phyloP scores from a whole-genome alignment of 2,329 filamentous ascomycete species.

The Bisporella sp. region DNA sequence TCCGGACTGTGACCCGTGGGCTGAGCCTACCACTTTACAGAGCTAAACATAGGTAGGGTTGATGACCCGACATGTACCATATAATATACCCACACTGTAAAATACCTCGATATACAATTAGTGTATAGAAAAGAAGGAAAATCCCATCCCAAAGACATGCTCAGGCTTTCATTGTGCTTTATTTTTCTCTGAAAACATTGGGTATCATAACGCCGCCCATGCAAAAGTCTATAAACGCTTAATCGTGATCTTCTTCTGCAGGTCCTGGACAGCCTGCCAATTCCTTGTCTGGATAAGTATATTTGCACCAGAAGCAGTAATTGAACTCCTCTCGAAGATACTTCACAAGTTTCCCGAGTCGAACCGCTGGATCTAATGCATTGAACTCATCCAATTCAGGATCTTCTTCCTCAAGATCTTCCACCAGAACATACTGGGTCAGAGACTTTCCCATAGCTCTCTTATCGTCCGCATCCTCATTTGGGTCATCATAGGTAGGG shows the following conservation, averaged over 20 bases:
- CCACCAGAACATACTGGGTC: conserved; percentile 51
- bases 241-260: conserved; percentile 76
- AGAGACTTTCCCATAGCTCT: conserved; percentile 56
- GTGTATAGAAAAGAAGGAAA: not conserved
- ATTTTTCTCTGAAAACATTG: conserved; percentile 1
- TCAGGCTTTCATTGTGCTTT: too few relatives aligned
- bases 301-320: conserved; percentile 98
- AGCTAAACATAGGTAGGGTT: too few relatives aligned
- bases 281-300: conserved; percentile 60
- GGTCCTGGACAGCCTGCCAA: conserved; percentile 88
- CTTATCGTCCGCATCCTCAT: conserved; percentile 67
- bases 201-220: conserved; percentile 14
- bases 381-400: conserved; percentile 75
- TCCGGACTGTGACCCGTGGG: conserved; percentile 15
- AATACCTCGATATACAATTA: not conserved
- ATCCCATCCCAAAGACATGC: too few relatives aligned
- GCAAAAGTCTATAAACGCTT: conserved; percentile 11
- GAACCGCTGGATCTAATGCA: conserved; percentile 57
- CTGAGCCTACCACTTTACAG: not conserved
- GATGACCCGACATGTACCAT: not conserved
- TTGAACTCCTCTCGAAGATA: conserved; percentile 64
- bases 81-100: not conserved
- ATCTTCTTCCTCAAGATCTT: conserved; percentile 72
- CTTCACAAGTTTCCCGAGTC: conserved; percentile 56
- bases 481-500: conserved; percentile 60